Evolutionary conservation across 371 early-diverging fungal genomes (phyloP), one percentile per base, ranked within the genome.

Genomic region (Actinomortierella ambigua): DNA sequence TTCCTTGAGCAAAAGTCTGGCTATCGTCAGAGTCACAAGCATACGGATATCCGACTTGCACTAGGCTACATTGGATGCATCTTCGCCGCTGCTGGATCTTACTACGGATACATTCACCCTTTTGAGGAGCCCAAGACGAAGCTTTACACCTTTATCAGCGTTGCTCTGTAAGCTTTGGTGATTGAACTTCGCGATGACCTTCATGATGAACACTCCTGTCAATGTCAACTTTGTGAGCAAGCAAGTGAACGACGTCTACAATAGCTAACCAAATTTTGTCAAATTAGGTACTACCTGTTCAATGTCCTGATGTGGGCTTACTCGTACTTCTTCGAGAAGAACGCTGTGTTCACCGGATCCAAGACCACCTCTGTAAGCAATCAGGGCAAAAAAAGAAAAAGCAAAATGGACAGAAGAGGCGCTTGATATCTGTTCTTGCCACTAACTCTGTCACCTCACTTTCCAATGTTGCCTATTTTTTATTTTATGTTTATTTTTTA

Each of bases 21-120:
- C n/a, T 71, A 62, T 63, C 54, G 50, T 22, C 73, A 73, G 73
- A 73, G 67, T 47, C 73, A 73, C 59, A 58, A 29, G 39, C 73
- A 73, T 42, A 73, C 73, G 6, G 73, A 73, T 24, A 73, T 49
- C 61, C 66, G 63, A 26, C 67, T 73, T 9, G 57, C 49, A 22
- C 59, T 73, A 22, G 73, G 73, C 18, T 73, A 73, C 39, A 14
- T 67, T 14, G 67, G 67, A 14, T 73, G 73, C 41, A 49, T 49
- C 34, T 55, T 63, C 50, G 73, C 73, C 50, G 73, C 57, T 49
- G 73, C 73, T 27, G 73, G 73, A 40, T 73, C 73, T 15, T 73
- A 73, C 63, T 66, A 73, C 18, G 73, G 73, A 29, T 73, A 66
- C 40, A 63, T 63, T 20, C 67, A 73, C 52, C 67, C 67, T 17